A percentile compares a stretch with the other conserved stretches of the same genome.
phyloP scores from a whole-genome alignment of 2,329 filamentous ascomycete species.

The Epichloe sp. region DNA sequence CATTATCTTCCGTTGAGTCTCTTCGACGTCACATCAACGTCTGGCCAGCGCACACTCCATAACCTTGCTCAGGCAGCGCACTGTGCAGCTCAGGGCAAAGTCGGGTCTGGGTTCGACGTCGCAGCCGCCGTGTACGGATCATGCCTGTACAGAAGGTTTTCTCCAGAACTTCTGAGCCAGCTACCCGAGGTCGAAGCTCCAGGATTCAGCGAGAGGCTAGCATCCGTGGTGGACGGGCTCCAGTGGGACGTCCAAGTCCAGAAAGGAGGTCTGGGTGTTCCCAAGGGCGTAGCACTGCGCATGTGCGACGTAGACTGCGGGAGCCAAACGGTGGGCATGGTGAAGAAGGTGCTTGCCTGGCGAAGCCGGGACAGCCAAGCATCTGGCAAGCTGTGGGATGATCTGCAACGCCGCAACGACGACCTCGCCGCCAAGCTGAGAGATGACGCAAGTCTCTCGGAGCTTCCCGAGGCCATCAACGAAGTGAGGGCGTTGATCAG shows the following conservation, averaged over 20 bases:
- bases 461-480: conserved; percentile 33
- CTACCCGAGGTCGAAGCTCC: conserved; percentile 54
- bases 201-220: conserved; percentile 54
- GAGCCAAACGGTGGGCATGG: conserved; percentile 88
- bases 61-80: conserved; percentile 90
- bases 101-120: conserved; percentile 92
- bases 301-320: conserved; percentile 97
- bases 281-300: conserved; percentile 59
- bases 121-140: conserved; percentile 86
- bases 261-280: conserved; percentile 58
- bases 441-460: conserved; percentile 28
- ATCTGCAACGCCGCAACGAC: conserved; percentile 63
- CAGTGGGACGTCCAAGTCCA: conserved; percentile 71
- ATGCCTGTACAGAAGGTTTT: conserved; percentile 86
- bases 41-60: conserved; percentile 55
- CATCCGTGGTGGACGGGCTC: conserved; percentile 49
- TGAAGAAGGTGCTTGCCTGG: conserved; percentile 83
- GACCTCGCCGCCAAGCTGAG: conserved; percentile 52
- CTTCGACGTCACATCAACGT: conserved; percentile 43
- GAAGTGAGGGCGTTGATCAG: conserved; percentile 51
- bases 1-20: conserved; percentile 51
- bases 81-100: conserved; percentile 91
- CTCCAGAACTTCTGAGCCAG: conserved; percentile 54
- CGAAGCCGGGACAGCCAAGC: conserved; percentile 47
- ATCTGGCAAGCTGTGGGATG: conserved; percentile 61